These are phyloP conservation scores for Niebla homalea DNA, from an alignment of 495 filamentous ascomycete genomes.

Conservation along the genomic window DNA sequence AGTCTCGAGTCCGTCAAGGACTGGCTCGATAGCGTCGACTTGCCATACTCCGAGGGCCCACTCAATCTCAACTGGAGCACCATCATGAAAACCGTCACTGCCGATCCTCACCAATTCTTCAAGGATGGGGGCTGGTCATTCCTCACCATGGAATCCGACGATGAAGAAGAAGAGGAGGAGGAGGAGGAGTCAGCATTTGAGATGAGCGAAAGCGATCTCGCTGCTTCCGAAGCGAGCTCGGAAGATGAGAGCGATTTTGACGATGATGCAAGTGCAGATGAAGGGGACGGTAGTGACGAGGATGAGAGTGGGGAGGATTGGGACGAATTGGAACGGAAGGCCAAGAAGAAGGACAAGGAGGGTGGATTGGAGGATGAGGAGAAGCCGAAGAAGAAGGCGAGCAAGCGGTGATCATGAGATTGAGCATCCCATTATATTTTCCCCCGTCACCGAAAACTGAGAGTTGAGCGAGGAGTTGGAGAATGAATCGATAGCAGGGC, in stretches of 20 bases:
- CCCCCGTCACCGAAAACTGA: no score
- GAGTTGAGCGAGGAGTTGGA: background rate
- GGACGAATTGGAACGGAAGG: constrained; percentile 86
- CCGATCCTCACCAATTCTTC: constrained; percentile 90
- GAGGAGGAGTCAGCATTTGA: constrained; percentile 89
- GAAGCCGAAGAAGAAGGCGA: constrained; percentile 42
- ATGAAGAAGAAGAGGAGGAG: constrained; percentile 64
- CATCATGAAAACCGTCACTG: constrained; percentile 98
- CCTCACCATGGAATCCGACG: constrained; percentile 75
- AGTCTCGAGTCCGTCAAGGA: constrained; percentile 90
- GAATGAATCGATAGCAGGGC: background rate
- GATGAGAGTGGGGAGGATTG: constrained; percentile 82
- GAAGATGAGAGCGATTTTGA: constrained; percentile 90
- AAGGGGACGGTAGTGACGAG: constrained; percentile 58
- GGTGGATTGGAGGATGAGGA: constrained; percentile 59
- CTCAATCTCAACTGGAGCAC: constrained; percentile 97
- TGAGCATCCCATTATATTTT: background rate
- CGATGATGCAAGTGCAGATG: constrained; percentile 73
- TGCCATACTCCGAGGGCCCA: constrained; percentile 87
- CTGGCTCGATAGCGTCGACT: constrained; percentile 91
- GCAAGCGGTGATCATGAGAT: constrained; percentile 17
- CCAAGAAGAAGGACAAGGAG: constrained; percentile 76
- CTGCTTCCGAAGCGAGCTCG: constrained; percentile 61
- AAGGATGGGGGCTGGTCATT: constrained; percentile 92
- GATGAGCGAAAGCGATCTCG: constrained; percentile 70